Conservation (phyloP, 2,329 filamentous ascomycete species). For the Epichloe coenophiala region DNA sequence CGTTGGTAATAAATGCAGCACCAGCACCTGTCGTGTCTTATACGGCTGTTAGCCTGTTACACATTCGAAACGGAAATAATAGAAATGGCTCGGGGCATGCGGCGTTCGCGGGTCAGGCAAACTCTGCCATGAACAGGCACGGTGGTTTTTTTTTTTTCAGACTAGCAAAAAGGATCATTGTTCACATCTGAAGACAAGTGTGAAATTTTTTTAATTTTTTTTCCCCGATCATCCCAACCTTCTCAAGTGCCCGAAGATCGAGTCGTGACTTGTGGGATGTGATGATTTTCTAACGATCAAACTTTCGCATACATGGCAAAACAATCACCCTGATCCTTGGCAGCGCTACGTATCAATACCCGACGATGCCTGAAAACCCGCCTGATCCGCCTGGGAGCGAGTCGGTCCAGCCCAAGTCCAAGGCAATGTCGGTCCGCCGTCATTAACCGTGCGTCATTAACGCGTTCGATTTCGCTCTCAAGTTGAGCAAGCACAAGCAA, state of each 20-base stretch:
- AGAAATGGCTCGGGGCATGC: background rate
- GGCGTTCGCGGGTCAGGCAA: constrained; percentile 1
- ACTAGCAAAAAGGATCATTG: background rate
- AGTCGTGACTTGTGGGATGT: too few relatives aligned
- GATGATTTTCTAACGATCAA: too few relatives aligned
- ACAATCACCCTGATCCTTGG: too few relatives aligned
- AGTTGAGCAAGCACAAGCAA: constrained; percentile 39
- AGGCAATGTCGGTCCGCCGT: constrained; percentile 25
- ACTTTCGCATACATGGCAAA: too few relatives aligned
- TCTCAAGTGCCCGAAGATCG: too few relatives aligned
- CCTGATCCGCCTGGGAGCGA: too few relatives aligned
- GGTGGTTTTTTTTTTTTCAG: background rate
- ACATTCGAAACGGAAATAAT: background rate
- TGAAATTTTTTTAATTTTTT: too few relatives aligned
- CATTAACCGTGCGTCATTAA: constrained; percentile 30
- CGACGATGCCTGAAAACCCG: too few relatives aligned
- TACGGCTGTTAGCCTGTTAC: background rate
- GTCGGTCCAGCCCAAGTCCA: too few relatives aligned
- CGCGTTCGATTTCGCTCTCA: constrained; percentile 68
- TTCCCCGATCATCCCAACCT: too few relatives aligned
- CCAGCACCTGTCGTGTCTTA: background rate
- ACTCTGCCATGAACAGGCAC: background rate
- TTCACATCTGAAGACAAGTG: background rate
- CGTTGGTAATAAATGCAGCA: constrained; percentile 10
- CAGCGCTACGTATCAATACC: too few relatives aligned